Conservation (phyloP, 768 basidiomycete species). For the Inosperma sp. region DNA sequence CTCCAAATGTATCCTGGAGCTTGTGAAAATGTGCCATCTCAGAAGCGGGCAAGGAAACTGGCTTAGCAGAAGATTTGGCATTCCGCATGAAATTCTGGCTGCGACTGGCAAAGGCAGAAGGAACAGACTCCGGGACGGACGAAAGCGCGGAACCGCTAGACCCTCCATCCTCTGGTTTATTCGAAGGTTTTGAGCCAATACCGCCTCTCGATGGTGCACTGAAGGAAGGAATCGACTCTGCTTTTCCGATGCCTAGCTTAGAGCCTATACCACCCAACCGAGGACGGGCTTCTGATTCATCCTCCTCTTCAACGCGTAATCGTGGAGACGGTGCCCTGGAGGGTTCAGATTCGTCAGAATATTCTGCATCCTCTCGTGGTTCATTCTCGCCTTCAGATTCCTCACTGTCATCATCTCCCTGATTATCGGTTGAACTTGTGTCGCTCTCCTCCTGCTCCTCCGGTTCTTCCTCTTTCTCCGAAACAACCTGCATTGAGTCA, state of each 20-base stretch:
- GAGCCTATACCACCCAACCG: constrained; percentile 39
- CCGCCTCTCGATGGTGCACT: constrained; percentile 27
- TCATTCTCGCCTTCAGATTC: constrained; percentile 35
- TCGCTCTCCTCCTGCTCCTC: constrained; percentile 28
- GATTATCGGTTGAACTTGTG: constrained; percentile 35
- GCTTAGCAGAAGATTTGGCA: constrained; percentile 10
- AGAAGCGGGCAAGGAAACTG: constrained; percentile 13
- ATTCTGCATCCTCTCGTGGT: constrained; percentile 34
- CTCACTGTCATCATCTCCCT: constrained; percentile 33
- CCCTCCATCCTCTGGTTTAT: too few relatives aligned
- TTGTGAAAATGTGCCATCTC: constrained; percentile 84
- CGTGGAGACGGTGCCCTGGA: constrained; percentile 55
- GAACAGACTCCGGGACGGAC: neutral
- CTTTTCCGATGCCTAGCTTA: constrained; percentile 41
- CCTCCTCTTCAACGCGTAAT: constrained; percentile 48
- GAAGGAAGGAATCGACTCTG: constrained; percentile 10
- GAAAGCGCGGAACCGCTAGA: neutral
- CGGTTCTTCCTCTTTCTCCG: constrained; percentile 28
- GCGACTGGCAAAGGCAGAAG: constrained; percentile 14
- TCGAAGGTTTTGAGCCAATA: constrained; percentile 21
- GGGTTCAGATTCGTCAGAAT: constrained; percentile 45
- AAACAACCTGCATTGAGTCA: constrained; percentile 36
- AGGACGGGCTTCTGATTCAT: constrained; percentile 35
- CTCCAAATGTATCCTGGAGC: constrained; percentile 73
- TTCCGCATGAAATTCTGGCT: constrained; percentile 1